phyloP scores from a whole-genome alignment of 2,329 filamentous ascomycete genomes.

The Trichoderma sp. region DNA sequence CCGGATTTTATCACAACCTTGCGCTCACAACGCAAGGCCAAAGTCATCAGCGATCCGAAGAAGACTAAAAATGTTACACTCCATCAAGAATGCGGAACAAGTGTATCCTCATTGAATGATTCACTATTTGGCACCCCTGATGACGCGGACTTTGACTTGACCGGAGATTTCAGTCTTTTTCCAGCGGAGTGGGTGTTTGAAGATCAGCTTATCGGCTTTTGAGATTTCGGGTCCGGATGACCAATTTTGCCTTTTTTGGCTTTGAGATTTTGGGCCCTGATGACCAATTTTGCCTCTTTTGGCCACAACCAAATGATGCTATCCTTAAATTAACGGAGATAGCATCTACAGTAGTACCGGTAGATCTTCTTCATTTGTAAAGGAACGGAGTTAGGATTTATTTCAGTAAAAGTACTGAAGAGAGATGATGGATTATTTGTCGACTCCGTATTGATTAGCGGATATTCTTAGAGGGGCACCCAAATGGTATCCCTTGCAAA shows the following conservation, averaged over 20 bases:
- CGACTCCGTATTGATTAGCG: neutral
- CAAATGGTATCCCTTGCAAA: neutral
- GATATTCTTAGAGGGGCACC: neutral
- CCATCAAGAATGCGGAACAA: no score
- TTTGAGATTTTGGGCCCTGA: no score
- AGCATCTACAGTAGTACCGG: neutral
- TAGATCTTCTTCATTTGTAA: neutral
- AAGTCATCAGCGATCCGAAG: neutral
- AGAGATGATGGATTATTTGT: neutral
- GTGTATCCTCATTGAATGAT: no score
- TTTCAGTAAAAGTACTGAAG: neutral
- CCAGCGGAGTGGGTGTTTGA: no score
- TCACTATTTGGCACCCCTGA: no score
- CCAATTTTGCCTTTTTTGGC: no score
- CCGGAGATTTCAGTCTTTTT: no score
- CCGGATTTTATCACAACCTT: neutral
- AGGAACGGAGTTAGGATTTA: neutral
- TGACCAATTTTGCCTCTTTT: neutral
- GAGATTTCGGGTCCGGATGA: no score
- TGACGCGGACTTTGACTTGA: no score
- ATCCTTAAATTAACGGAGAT: neutral
- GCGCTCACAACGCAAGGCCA: neutral
- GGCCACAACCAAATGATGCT: neutral
- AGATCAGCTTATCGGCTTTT: no score
- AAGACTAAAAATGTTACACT: neutral